Conservation (phyloP, 1,284 basidiomycete species). For the Sanguinoderma infundibulare region DNA sequence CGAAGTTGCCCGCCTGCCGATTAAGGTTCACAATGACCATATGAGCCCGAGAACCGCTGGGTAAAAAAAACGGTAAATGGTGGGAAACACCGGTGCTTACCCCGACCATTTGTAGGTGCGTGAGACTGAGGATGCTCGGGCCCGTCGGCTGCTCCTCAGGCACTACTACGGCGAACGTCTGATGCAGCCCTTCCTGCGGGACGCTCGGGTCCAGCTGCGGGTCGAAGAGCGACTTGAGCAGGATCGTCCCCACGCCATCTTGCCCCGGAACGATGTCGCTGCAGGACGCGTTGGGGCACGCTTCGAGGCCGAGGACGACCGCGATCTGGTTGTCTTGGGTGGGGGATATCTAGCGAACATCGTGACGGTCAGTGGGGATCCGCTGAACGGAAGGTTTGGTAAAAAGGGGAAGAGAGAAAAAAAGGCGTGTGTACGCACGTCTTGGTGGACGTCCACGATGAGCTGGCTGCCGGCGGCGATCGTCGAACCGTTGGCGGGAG, state of each 20-base stretch:
- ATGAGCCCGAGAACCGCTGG: neutral
- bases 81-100: conserved; percentile 6
- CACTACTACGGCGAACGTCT: conserved; percentile 23
- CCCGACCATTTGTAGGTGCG: conserved; percentile 25
- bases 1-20: conserved; percentile 11
- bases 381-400: no score
- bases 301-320: conserved; percentile 19
- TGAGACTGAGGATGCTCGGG: conserved; percentile 22
- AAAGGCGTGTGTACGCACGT: neutral
- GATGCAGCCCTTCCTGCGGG: conserved; percentile 23
- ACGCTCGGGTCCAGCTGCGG: conserved; percentile 16
- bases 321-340: conserved; percentile 19
- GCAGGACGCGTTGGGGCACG: conserved; percentile 18
- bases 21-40: neutral
- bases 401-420: neutral
- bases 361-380: no score
- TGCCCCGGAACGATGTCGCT: conserved; percentile 15
- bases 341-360: conserved; percentile 4
- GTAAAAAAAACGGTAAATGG: no score
- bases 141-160: conserved; percentile 12
- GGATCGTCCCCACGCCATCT: conserved; percentile 22
- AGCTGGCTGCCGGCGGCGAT: conserved; percentile 13
- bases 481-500: conserved; percentile 11
- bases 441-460: conserved; percentile 20
- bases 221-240: conserved; percentile 12